Evolutionary conservation across 2,329 filamentous ascomycete genomes (phyloP), one percentile per base, ranked within the genome.

Genomic region (Phoma sp.): DNA sequence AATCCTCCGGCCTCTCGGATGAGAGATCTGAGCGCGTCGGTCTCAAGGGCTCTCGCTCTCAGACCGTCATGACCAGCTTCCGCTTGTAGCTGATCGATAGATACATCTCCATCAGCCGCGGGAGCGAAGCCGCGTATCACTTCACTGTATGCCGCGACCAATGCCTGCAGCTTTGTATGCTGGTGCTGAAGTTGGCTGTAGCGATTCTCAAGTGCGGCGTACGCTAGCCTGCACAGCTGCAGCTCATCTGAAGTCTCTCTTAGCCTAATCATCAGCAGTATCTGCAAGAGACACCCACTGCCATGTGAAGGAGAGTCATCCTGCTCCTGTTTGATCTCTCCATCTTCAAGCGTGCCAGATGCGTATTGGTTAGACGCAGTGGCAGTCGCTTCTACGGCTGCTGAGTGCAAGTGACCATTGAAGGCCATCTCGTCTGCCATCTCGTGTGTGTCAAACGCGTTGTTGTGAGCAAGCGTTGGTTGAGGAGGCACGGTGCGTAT

Each of bases 41-140:
- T 52, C 50, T 63, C 55, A 11, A 60, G 57, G 4, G 62, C 62
- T 44, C 60, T 63, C 24, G 57, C 55, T 30, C 57, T 56, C 27
- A 65, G 32, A 33, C 60, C 58, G 29, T 58, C 52, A 44, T 32
- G 39, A 22, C 57, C 60, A 39, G 58, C 58, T 30, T 63, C 60
- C 4, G 49, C 48, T 18, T 51, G 58, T 30, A 65, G 51, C 39
- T 65, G 58, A 2, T 59, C 47, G 33, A 63, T 52, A 24, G 52
- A 52, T 4, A 47, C 30, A 6, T 30, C 25, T 10, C 35, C 43
- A 8, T 43, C 49, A 4, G 56, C 39, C 9, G n/a, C 29, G 7
- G 42, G 22, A 13, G 50, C 27, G 5, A 35, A 48, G 24, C 62
- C 62, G 25, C 48, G 33, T 4, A 65, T 57, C 1, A 60, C 37